A percentile compares a stretch with the other conserved stretches of the same genome.
Evolutionary conservation across 2,329 filamentous ascomycete species (phyloP).

Genomic region (Leptographium lundbergii): DNA sequence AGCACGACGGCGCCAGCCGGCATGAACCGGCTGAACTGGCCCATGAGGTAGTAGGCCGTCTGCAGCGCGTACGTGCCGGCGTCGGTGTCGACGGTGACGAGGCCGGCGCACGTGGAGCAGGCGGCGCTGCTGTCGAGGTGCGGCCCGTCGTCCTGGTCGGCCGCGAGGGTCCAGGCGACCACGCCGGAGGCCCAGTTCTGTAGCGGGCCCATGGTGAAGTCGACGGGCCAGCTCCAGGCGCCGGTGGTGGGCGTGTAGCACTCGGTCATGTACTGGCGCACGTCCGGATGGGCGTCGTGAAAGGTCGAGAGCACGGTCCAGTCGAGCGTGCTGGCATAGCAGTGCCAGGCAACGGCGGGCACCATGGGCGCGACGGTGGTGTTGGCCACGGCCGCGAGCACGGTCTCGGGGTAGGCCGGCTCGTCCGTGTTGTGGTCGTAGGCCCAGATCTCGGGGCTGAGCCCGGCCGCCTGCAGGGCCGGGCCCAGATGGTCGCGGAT

Average conservation of each 20-base stretch:
- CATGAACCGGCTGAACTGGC: constrained; percentile 34
- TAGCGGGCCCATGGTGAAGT: constrained; percentile 35
- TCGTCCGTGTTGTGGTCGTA: constrained; percentile 27
- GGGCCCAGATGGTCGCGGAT: constrained; percentile 27
- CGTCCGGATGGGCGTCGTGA: constrained; percentile 24
- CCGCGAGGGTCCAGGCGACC: constrained; percentile 32
- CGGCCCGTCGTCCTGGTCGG: constrained; percentile 29
- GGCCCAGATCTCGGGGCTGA: constrained; percentile 31
- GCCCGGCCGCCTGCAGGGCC: constrained; percentile 23
- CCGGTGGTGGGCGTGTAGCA: constrained; percentile 28
- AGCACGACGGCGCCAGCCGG: constrained; percentile 44
- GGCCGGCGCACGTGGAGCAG: constrained; percentile 33
- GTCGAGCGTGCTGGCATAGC: constrained; percentile 23
- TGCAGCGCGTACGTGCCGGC: constrained; percentile 27
- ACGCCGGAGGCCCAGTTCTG: constrained; percentile 34
- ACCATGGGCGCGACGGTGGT: constrained; percentile 8
- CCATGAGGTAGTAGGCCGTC: constrained; percentile 40
- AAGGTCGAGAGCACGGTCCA: constrained; percentile 27
- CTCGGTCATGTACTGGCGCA: constrained; percentile 35
- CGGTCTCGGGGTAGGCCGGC: constrained; percentile 24
- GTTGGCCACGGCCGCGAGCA: constrained; percentile 19
- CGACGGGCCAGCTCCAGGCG: constrained; percentile 23
- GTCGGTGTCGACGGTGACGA: constrained; percentile 41
- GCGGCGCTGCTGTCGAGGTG: constrained; percentile 24
- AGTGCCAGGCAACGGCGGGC: constrained; percentile 27